A percentile compares a stretch with the other conserved stretches of the same genome.
Evolutionary conservation across 495 filamentous ascomycete genomes (phyloP).

Genomic region (Aspergillus nanangensis): DNA sequence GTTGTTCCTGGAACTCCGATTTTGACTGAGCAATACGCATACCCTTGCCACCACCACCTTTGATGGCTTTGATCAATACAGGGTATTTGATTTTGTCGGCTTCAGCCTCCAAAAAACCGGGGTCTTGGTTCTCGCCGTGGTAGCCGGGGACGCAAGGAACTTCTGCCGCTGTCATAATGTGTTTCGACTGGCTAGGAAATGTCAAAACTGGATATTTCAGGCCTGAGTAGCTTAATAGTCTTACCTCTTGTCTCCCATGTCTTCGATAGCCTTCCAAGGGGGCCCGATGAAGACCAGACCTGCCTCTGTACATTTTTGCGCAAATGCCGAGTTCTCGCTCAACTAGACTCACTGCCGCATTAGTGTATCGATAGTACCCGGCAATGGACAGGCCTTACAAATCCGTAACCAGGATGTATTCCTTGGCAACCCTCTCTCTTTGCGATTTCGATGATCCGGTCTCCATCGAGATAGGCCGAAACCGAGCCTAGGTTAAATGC

Average conservation of each 20-base stretch:
- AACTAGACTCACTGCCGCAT: constrained; percentile 30
- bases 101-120: constrained; percentile 61
- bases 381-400: constrained; percentile 48
- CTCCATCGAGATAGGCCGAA: constrained; percentile 85
- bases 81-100: constrained; percentile 84
- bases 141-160: constrained; percentile 97
- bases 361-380: constrained; percentile 1
- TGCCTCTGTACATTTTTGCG: constrained; percentile 80
- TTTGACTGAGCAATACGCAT: constrained; percentile 86
- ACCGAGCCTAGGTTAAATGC: constrained; percentile 77
- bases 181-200: constrained; percentile 63
- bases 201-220: constrained; percentile 4
- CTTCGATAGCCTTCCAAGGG: constrained; percentile 86
- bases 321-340: constrained; percentile 91
- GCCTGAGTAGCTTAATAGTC: background rate
- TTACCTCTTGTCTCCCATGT: constrained; percentile 95
- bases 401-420: constrained; percentile 96
- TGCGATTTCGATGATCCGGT: constrained; percentile 83
- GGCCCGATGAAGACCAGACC: constrained; percentile 94
- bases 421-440: constrained; percentile 80
- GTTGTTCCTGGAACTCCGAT: constrained; percentile 73
- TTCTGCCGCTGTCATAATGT: constrained; percentile 90
- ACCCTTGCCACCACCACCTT: constrained; percentile 96
- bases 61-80: constrained; percentile 94
- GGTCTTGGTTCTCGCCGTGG: constrained; percentile 81